Evolutionary conservation across 352 stramenopile species (phyloP).

Genomic region (Globisporangium echinulatum): DNA sequence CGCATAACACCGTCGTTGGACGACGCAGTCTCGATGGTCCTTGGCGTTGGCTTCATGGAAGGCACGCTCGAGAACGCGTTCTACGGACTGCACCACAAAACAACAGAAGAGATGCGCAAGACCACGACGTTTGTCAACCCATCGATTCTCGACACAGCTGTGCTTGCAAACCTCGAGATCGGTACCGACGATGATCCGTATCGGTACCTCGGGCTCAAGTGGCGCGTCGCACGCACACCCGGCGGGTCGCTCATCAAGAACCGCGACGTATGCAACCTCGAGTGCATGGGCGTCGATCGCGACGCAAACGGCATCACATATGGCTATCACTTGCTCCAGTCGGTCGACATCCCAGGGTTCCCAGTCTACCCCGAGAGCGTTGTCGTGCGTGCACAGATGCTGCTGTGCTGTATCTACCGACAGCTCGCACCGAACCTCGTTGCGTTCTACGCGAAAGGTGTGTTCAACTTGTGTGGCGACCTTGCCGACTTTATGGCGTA

Average conservation of each 20-base stretch:
- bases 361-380: conserved; percentile 26
- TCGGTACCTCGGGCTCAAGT: conserved; percentile 47
- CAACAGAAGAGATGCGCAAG: conserved; percentile 39
- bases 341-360: conserved; percentile 35
- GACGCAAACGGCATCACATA: conserved; percentile 32
- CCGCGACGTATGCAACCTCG: conserved; percentile 40
- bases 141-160: conserved; percentile 26
- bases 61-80: conserved; percentile 37
- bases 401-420: conserved; percentile 53
- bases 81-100: conserved; percentile 48
- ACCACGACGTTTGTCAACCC: conserved; percentile 30
- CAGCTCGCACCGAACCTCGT: conserved; percentile 31
- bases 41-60: conserved; percentile 37
- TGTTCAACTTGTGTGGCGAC: conserved; percentile 42
- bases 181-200: conserved; percentile 31
- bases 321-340: conserved; percentile 42
- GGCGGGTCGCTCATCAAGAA: conserved; percentile 30
- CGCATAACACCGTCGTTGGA: conserved; percentile 13
- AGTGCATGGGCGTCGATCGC: conserved; percentile 33
- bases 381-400: conserved; percentile 37
- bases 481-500: conserved; percentile 33
- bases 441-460: conserved; percentile 44
- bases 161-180: conserved; percentile 33
- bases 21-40: conserved; percentile 26
- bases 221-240: conserved; percentile 20